Percentiles rank a stretch among this genome's conserved stretches.
phyloP scores from a whole-genome alignment of 305 asterid genomes.

The Solanum hybrid region DNA sequence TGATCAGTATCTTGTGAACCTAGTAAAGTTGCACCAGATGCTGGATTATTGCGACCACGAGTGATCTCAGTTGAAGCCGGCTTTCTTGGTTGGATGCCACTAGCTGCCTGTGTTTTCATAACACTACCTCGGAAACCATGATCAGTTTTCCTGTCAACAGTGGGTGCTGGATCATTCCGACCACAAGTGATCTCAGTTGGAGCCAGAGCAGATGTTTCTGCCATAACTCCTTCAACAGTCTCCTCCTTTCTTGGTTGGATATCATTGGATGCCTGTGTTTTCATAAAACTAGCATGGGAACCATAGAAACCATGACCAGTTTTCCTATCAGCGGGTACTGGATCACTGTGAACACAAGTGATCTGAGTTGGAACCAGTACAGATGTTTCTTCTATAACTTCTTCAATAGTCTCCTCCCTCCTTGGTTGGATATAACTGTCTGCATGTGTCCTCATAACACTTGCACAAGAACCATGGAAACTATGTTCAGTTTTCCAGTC shows the following conservation, averaged over 20 bases:
- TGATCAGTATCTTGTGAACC: constrained; percentile 16
- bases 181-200: constrained; percentile 16
- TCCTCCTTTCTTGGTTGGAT: constrained; percentile 5
- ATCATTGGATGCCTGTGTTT: constrained; percentile 8
- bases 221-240: neutral
- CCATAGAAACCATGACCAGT: constrained; percentile 43
- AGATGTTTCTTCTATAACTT: neutral
- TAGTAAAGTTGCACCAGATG: constrained; percentile 10
- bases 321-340: neutral
- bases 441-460: constrained; percentile 11
- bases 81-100: constrained; percentile 6
- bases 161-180: neutral
- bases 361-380: constrained; percentile 15
- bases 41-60: constrained; percentile 14
- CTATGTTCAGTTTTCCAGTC: constrained; percentile 32
- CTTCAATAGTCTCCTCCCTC: constrained; percentile 5
- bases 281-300: constrained; percentile 3
- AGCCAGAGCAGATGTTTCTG: neutral
- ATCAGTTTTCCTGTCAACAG: neutral
- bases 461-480: constrained; percentile 13
- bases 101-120: constrained; percentile 12
- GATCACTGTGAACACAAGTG: constrained; percentile 14
- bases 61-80: constrained; percentile 19
- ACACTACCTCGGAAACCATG: neutral
- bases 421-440: neutral